Conservation (phyloP, 2,329 filamentous ascomycete genomes). For the Pseudogymnoascus sp. region DNA sequence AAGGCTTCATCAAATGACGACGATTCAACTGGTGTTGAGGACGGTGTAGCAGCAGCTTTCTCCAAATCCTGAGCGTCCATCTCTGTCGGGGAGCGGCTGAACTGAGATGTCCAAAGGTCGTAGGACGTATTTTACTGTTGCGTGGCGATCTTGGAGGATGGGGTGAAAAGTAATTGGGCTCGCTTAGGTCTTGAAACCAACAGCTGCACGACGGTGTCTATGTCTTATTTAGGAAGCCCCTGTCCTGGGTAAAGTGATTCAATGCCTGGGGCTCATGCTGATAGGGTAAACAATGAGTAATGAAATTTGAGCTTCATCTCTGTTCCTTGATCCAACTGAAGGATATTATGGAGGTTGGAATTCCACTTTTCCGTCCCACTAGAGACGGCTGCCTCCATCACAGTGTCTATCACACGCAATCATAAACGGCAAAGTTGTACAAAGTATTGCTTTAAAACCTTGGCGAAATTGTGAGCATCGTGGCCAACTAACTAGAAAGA, state of each 20-base stretch:
- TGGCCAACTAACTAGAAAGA: neutral
- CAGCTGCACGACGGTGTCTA: neutral
- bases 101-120: neutral
- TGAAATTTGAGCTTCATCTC: neutral
- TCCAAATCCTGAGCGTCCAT: neutral
- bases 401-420: too few species aligned
- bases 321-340: neutral
- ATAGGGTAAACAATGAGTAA: neutral
- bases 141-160: neutral
- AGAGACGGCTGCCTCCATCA: too few species aligned
- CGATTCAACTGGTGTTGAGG: neutral
- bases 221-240: neutral
- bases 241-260: neutral
- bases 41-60: neutral
- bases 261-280: neutral
- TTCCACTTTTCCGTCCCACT: neutral
- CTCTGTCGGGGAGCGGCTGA: neutral
- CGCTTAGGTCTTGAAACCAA: neutral
- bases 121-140: neutral
- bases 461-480: neutral
- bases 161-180: neutral
- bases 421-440: neutral
- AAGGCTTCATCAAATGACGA: neutral
- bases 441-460: neutral
- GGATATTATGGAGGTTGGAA: neutral